phyloP scores from a whole-genome alignment of 768 basidiomycete species.

The Macrolepiota albuminosa region DNA sequence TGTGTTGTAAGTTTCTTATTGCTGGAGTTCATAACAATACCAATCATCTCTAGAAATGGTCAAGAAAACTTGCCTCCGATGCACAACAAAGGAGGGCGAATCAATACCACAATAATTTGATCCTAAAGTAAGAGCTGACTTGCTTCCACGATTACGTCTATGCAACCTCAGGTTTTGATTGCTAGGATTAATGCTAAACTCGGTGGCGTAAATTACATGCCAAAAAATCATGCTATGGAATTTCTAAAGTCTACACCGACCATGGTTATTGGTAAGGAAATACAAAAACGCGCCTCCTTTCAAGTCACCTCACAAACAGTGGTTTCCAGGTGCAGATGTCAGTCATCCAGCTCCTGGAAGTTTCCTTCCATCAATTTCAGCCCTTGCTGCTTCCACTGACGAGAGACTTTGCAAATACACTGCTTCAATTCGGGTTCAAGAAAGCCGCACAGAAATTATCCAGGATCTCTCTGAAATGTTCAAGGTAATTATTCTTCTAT shows the following conservation, averaged over 20 bases:
- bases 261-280: constrained; percentile 46
- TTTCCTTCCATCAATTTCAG: constrained; percentile 22
- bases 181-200: constrained; percentile 63
- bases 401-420: constrained; percentile 45
- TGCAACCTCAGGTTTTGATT: neutral
- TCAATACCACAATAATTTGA: constrained; percentile 61
- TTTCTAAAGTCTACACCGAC: constrained; percentile 36
- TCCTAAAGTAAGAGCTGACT: constrained; percentile 43
- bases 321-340: constrained; percentile 24
- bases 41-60: constrained; percentile 20
- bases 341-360: constrained; percentile 18
- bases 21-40: neutral
- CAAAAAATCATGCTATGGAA: constrained; percentile 32
- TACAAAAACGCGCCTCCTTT: neutral
- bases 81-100: constrained; percentile 16
- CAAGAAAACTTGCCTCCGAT: constrained; percentile 18
- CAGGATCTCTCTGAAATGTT: constrained; percentile 52
- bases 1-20: constrained; percentile 45
- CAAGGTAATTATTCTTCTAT: constrained; percentile 21
- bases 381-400: constrained; percentile 53
- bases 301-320: neutral
- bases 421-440: constrained; percentile 42
- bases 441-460: constrained; percentile 2
- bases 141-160: neutral
- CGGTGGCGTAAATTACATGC: constrained; percentile 59